These are phyloP conservation scores for Leptographium galeiforme DNA, from an alignment of 2,329 filamentous ascomycete species.

Conservation along the genomic window DNA sequence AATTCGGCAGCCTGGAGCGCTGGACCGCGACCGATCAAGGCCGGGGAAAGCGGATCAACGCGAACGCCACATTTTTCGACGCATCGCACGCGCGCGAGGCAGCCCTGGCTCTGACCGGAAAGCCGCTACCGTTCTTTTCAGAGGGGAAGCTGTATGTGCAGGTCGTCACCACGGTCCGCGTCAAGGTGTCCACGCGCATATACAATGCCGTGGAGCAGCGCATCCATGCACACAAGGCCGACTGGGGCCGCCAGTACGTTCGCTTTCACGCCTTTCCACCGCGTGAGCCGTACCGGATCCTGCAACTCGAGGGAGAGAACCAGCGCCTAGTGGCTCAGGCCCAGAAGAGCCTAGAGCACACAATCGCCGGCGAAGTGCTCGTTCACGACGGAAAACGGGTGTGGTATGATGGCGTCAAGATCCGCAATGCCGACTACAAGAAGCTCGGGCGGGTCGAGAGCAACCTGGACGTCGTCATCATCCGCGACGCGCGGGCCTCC, in stretches of 20 bases:
- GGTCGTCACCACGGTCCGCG: constrained; percentile 21
- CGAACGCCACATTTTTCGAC: constrained; percentile 23
- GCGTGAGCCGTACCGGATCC: constrained; percentile 15
- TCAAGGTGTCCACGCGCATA: constrained; percentile 22
- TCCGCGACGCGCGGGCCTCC: constrained; percentile 16
- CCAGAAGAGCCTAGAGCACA: constrained; percentile 17
- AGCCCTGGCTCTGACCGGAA: constrained; percentile 17
- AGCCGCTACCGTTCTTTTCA: constrained; percentile 17
- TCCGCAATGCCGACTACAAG: not conserved
- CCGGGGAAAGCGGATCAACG: constrained; percentile 23
- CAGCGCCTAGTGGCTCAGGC: constrained; percentile 18
- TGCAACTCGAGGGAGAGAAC: constrained; percentile 24
- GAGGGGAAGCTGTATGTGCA: constrained; percentile 21
- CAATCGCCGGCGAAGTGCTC: constrained; percentile 20
- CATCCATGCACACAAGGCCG: constrained; percentile 14
- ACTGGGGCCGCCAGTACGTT: constrained; percentile 19
- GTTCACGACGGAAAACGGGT: constrained; percentile 14
- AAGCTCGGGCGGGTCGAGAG: not conserved
- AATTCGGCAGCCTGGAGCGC: constrained; percentile 20
- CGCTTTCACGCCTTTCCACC: constrained; percentile 10
- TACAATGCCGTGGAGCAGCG: constrained; percentile 18
- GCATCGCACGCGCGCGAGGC: constrained; percentile 24
- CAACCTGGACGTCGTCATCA: constrained; percentile 14
- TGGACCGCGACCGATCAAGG: constrained; percentile 16
- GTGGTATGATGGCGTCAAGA: constrained; percentile 15